Conservation (phyloP, 176 grass and related monocot genomes). For the Alopecurus myosuroides region DNA sequence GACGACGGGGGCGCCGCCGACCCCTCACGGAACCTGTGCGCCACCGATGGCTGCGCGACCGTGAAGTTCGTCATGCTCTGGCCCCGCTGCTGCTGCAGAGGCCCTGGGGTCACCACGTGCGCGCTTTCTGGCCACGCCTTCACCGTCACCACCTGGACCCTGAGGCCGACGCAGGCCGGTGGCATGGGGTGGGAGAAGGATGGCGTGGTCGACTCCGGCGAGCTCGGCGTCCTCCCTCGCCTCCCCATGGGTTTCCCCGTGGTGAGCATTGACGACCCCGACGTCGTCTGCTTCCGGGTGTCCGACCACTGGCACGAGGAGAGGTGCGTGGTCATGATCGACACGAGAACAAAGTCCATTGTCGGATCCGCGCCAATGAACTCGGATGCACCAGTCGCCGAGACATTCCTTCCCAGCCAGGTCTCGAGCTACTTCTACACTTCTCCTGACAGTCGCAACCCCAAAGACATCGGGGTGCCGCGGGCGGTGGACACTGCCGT, state of each 20-base stretch:
- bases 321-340: background rate
- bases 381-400: background rate
- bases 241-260: background rate
- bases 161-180: background rate
- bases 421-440: background rate
- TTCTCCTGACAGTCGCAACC: background rate
- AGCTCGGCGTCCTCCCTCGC: background rate
- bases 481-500: background rate
- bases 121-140: background rate
- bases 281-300: background rate
- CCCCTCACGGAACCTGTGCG: background rate
- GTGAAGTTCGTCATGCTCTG: background rate
- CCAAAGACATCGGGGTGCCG: background rate
- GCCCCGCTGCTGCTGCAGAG: background rate
- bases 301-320: background rate
- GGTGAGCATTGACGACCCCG: background rate
- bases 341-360: background rate
- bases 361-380: background rate
- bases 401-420: background rate
- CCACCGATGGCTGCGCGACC: background rate
- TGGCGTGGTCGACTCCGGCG: background rate
- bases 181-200: constrained; percentile 7
- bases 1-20: background rate
- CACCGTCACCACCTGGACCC: background rate
- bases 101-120: background rate